These are phyloP conservation scores for Coniochaeta sp. DNA, from an alignment of 2,329 filamentous ascomycete genomes.

Conservation along the genomic window DNA sequence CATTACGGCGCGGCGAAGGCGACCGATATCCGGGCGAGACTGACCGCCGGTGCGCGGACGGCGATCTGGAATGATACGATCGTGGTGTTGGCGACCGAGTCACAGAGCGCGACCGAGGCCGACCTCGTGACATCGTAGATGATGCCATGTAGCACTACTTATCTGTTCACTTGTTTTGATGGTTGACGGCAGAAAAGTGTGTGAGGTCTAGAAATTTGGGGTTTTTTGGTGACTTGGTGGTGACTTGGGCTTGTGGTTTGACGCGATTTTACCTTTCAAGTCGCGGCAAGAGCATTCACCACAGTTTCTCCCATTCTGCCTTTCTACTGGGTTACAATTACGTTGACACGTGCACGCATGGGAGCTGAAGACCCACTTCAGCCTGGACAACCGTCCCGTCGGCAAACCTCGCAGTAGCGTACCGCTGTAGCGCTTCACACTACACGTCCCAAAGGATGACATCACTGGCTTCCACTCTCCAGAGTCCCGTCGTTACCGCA, in stretches of 20 bases:
- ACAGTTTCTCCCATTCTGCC: not conserved
- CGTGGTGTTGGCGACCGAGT: not conserved
- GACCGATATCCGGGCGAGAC: slow-evolving; percentile 15
- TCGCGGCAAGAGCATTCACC: not conserved
- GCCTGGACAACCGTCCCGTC: too few species aligned
- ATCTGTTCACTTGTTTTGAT: not conserved
- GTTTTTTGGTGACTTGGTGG: not conserved
- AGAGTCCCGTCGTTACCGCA: too few species aligned
- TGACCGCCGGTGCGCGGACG: not conserved
- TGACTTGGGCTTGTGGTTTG: not conserved
- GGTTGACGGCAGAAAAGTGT: not conserved
- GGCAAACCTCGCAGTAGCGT: too few species aligned
- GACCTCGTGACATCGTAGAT: not conserved
- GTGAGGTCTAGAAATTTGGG: not conserved
- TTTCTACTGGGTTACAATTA: too few species aligned
- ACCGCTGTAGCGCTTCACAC: too few species aligned
- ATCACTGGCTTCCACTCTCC: not conserved
- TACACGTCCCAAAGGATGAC: too few species aligned
- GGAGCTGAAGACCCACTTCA: not conserved
- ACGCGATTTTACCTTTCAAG: not conserved
- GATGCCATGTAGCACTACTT: not conserved
- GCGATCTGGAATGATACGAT: not conserved
- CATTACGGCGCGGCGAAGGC: slow-evolving; percentile 26
- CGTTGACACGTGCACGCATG: not conserved
- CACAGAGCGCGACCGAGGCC: not conserved